Evolutionary conservation across 129 eudicot genomes (phyloP).

Genomic region (Helianthus tuberosus): DNA sequence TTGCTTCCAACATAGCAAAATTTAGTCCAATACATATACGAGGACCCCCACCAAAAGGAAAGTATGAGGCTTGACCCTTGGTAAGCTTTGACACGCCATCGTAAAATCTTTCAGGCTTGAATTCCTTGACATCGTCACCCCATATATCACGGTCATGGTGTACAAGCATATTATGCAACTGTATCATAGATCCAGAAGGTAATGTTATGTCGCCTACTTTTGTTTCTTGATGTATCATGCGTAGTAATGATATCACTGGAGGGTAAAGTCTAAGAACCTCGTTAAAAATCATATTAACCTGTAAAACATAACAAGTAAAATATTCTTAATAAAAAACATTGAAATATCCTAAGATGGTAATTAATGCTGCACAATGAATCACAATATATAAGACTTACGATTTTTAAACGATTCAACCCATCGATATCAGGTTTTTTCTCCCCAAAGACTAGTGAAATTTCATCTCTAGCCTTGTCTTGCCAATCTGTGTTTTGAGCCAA

Average conservation of each 20-base stretch:
- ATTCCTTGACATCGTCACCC: too few species aligned
- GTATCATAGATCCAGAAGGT: too few species aligned
- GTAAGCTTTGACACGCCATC: too few species aligned
- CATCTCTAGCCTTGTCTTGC: constrained; percentile 14
- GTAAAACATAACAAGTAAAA: too few species aligned
- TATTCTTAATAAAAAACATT: too few species aligned
- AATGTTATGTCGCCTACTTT: neutral
- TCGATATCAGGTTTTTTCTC: neutral
- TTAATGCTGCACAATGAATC: neutral
- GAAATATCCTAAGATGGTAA: too few species aligned
- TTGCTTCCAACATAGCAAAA: neutral
- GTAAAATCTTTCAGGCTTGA: too few species aligned
- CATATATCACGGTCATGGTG: too few species aligned
- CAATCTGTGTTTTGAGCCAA: neutral
- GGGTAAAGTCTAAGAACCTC: too few species aligned
- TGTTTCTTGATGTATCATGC: neutral
- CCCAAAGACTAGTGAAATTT: neutral
- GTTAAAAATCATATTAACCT: too few species aligned
- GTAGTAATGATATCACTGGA: too few species aligned
- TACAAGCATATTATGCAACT: too few species aligned
- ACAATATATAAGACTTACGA: neutral
- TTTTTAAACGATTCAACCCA: constrained; percentile 11
- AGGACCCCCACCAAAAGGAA: constrained; percentile 3
- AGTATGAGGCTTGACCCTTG: neutral
- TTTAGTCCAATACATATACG: neutral